Evolutionary conservation across 768 basidiomycete species (phyloP).

Genomic region (Tylopilus felleus): DNA sequence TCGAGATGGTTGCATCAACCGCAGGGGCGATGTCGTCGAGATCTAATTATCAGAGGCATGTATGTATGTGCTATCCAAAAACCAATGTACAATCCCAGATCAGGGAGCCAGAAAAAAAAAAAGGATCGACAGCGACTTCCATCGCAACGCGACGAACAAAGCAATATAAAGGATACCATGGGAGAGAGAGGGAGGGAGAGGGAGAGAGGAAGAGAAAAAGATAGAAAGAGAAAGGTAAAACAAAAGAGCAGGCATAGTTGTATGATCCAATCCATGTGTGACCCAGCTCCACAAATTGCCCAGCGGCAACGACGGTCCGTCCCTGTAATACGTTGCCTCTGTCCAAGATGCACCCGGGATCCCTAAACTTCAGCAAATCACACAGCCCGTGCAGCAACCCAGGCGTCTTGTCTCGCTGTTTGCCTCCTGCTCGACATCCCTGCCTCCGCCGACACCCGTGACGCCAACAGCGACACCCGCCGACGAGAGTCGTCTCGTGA

Average conservation of each 20-base stretch:
- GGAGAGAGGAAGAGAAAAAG: neutral
- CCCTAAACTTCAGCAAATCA: conserved; percentile 32
- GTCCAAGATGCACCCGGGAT: neutral
- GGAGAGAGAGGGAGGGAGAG: neutral
- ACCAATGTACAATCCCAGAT: conserved; percentile 4
- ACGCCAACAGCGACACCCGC: conserved; percentile 2
- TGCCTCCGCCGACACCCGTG: neutral
- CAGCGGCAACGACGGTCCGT: neutral
- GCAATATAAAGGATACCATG: neutral
- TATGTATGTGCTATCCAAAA: conserved; percentile 13
- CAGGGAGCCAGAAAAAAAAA: neutral
- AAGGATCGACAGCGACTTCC: conserved; percentile 1
- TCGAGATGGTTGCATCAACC: too few relatives aligned
- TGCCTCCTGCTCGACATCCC: neutral
- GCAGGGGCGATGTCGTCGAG: too few relatives aligned
- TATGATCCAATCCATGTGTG: neutral
- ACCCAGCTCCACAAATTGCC: too few relatives aligned
- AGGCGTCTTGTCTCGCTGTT: conserved; percentile 18
- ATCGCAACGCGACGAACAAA: neutral
- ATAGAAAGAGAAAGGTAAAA: too few relatives aligned
- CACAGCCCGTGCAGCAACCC: conserved; percentile 39
- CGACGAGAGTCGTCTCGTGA: conserved; percentile 24
- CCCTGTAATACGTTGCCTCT: neutral
- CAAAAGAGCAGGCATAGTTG: neutral
- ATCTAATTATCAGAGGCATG: neutral